phyloP scores from a whole-genome alignment of 192 early-diverging fungal species.

The Coemansia furcata region DNA sequence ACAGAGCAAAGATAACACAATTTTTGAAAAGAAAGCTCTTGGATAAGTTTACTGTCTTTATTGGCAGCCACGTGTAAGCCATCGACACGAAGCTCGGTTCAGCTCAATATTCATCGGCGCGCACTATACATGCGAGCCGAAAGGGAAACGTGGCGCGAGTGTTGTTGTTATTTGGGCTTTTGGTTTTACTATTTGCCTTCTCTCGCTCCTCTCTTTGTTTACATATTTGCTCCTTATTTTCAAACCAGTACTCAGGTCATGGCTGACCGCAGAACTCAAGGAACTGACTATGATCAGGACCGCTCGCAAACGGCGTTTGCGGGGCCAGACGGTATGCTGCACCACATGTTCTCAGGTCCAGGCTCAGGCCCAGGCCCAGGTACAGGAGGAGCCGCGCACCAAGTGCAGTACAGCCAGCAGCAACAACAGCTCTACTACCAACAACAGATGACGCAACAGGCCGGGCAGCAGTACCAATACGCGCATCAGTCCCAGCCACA shows the following conservation, averaged over 20 bases:
- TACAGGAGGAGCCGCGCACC: conserved; percentile 7
- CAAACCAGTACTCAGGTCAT: conserved; percentile 11
- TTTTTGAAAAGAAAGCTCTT: too few relatives aligned
- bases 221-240: conserved; percentile 11
- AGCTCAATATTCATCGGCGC: not conserved
- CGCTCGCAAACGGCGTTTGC: conserved; percentile 18
- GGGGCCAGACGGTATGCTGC: conserved; percentile 37
- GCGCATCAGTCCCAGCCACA: conserved; percentile 21
- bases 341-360: conserved; percentile 42
- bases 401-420: conserved; percentile 15
- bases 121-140: not conserved
- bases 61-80: not conserved
- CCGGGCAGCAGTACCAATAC: conserved; percentile 22
- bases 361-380: conserved; percentile 24
- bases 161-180: not conserved
- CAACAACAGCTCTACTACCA: conserved; percentile 13
- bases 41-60: not conserved
- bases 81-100: not conserved
- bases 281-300: conserved; percentile 43
- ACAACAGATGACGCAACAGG: conserved; percentile 5
- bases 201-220: conserved; percentile 4
- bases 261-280: conserved; percentile 43
- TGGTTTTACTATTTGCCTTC: conserved; percentile 3
- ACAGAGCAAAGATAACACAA: not conserved
- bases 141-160: not conserved